phyloP scores from a whole-genome alignment of 2,329 filamentous ascomycete species.

The Phoma sp. region DNA sequence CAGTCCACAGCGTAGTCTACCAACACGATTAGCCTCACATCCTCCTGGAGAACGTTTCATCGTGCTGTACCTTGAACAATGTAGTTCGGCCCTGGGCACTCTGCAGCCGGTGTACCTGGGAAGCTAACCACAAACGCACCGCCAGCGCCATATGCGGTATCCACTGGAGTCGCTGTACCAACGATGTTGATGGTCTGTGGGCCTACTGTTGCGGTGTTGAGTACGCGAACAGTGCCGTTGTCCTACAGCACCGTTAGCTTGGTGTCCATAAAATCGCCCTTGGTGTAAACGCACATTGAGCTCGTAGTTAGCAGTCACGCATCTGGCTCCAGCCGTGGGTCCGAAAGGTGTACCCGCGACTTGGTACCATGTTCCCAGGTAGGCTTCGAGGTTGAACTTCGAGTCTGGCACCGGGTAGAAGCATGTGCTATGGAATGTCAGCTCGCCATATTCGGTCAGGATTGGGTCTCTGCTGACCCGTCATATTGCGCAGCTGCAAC shows the following conservation, averaged over 20 bases:
- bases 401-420: conserved; percentile 37
- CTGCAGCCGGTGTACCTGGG: conserved; percentile 20
- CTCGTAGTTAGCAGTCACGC: conserved; percentile 32
- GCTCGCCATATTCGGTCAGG: not conserved
- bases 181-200: conserved; percentile 21
- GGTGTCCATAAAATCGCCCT: no score
- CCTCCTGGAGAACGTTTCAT: not conserved
- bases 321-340: conserved; percentile 32
- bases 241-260: conserved; percentile 6
- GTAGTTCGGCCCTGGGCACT: conserved; percentile 38
- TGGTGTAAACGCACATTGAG: conserved; percentile 23
- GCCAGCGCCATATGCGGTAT: conserved; percentile 26
- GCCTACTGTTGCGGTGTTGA: conserved; percentile 31
- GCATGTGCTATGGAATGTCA: conserved; percentile 18
- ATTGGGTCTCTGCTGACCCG: conserved; percentile 7
- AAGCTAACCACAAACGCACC: conserved; percentile 37
- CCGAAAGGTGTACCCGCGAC: conserved; percentile 41
- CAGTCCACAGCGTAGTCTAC: conserved; percentile 34
- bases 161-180: conserved; percentile 32
- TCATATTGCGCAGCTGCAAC: conserved; percentile 34
- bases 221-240: conserved; percentile 33
- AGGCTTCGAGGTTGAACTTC: conserved; percentile 34
- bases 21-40: not conserved
- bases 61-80: conserved; percentile 35
- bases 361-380: conserved; percentile 41